Base-by-base conservation (phyloP, 176 grass and related monocot genomes). In the barley (Hordeum vulgare) region DNA sequence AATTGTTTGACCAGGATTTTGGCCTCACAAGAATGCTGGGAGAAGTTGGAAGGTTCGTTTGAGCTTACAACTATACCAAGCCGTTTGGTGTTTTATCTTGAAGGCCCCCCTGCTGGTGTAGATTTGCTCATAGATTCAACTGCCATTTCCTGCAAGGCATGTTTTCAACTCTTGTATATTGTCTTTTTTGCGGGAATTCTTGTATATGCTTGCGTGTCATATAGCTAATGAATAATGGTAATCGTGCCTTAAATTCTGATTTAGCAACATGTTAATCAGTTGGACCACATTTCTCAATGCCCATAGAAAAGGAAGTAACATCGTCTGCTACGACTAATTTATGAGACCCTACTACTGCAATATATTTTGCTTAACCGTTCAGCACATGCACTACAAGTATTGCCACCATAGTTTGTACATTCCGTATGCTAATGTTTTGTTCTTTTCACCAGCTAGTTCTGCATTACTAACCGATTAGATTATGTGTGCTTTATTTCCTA, bases 81-180 rank as follows among this genome's bases (percentile, higher is more conserved):
- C 81, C 76, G 47, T 47, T 51, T 80, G 71, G 59, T 97, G 47
- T 91, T 97, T 85, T 97, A 88, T 71, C 28, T 97, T 61, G 95
- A 97, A 89, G 92, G 95, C 0, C 92, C 95, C 35, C 84, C 92
- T 84, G 74, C 88, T 91, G 86, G 84, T 77, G 75, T 97, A 36
- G 95, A 97, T 45, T 64, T 97, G 75, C 88, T 97, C 66, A 97
- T 97, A 83, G 92, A 97, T 89, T 94, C 88, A 57, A 81, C 89
- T 27, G 88, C 58, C 71, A 84, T 97, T 62, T 92, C 90, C 23
- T 91, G 29, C 73, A 83, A 88, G 88, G 91, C 90, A 88, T 79
- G 44, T 42, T 71, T 20, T 61, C 41, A 39, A 62, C 71, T 78
- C 11, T 51, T 78, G 28, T 53, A 67, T 83, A 49, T 49, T 13